Evolutionary conservation across 805 yeast species (phyloP).

Genomic region (Priceomyces castillae): DNA sequence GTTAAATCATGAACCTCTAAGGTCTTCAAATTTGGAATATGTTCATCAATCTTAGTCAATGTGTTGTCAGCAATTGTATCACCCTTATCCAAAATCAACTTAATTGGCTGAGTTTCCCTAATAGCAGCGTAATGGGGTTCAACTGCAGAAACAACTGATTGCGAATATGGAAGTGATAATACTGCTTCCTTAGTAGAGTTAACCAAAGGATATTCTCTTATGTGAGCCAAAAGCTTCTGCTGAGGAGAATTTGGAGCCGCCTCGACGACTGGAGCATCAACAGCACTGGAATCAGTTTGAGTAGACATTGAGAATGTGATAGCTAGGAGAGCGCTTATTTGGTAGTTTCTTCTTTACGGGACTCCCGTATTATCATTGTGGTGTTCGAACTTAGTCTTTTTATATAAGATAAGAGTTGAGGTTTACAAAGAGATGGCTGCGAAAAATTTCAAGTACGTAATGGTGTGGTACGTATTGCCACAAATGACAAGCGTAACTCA

Average conservation of each 20-base stretch:
- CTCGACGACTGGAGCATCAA: not conserved
- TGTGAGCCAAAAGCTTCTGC: slow-evolving; percentile 25
- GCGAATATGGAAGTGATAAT: slow-evolving; percentile 35
- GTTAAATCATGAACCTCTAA: slow-evolving; percentile 48
- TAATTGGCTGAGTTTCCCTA: slow-evolving; percentile 30
- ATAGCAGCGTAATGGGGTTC: slow-evolving; percentile 23
- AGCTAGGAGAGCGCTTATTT: not conserved
- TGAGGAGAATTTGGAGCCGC: not conserved
- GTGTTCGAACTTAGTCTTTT: not conserved
- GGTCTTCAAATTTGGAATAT: slow-evolving; percentile 59
- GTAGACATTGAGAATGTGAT: not conserved
- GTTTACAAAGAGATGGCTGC: slow-evolving; percentile 3
- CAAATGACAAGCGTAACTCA: not conserved
- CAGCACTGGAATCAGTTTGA: slow-evolving; percentile 1
- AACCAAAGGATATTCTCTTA: slow-evolving; percentile 49
- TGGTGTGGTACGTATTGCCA: not conserved
- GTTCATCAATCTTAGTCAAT: slow-evolving; percentile 55
- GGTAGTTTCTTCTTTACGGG: not conserved
- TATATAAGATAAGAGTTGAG: not conserved
- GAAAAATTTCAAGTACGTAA: not conserved
- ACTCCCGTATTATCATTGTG: not conserved
- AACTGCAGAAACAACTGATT: slow-evolving; percentile 27
- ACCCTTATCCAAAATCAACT: slow-evolving; percentile 52
- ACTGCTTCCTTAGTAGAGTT: slow-evolving; percentile 36
- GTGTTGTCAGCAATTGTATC: slow-evolving; percentile 49